Evolutionary conservation across 176 grass and related monocot species (phyloP).

Genomic region (Lolium rigidum): DNA sequence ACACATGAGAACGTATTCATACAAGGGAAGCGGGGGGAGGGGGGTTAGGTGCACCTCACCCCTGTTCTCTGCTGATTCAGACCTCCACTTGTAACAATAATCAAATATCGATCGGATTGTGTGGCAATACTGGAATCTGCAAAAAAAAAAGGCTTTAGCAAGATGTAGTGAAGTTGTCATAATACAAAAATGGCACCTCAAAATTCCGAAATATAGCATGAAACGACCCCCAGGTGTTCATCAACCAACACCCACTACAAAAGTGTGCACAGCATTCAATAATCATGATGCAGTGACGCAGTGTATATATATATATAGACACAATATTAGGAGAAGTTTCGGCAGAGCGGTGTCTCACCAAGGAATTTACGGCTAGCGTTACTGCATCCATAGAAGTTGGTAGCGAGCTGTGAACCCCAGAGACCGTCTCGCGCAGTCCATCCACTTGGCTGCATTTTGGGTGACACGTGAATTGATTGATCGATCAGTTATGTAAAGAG

Average conservation of each 20-base stretch:
- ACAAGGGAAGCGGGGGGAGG: too few relatives aligned
- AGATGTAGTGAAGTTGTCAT: not conserved
- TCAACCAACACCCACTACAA: slow-evolving; percentile 3
- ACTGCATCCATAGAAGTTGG: slow-evolving; percentile 76
- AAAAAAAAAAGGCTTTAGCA: slow-evolving; percentile 16
- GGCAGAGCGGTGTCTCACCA: slow-evolving; percentile 41
- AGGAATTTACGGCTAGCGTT: slow-evolving; percentile 69
- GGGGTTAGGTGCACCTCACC: slow-evolving; percentile 51
- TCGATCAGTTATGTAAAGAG: slow-evolving; percentile 6
- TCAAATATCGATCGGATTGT: slow-evolving; percentile 65
- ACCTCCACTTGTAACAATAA: slow-evolving; percentile 85
- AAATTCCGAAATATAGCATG: not conserved
- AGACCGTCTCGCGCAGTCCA: slow-evolving; percentile 40
- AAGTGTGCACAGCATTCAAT: not conserved
- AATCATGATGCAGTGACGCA: not conserved
- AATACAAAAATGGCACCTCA: not conserved
- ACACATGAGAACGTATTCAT: not conserved
- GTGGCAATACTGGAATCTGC: slow-evolving; percentile 64
- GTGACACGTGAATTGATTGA: slow-evolving; percentile 2
- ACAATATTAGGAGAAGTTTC: not conserved
- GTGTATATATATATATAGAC: not conserved
- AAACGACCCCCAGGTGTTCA: not conserved
- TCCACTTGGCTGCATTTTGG: slow-evolving; percentile 50
- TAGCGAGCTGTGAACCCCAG: slow-evolving; percentile 71
- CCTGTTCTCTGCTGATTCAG: slow-evolving; percentile 94